Base-by-base conservation (phyloP, 2,329 filamentous ascomycete genomes). In the Boeremia lycopersici region DNA sequence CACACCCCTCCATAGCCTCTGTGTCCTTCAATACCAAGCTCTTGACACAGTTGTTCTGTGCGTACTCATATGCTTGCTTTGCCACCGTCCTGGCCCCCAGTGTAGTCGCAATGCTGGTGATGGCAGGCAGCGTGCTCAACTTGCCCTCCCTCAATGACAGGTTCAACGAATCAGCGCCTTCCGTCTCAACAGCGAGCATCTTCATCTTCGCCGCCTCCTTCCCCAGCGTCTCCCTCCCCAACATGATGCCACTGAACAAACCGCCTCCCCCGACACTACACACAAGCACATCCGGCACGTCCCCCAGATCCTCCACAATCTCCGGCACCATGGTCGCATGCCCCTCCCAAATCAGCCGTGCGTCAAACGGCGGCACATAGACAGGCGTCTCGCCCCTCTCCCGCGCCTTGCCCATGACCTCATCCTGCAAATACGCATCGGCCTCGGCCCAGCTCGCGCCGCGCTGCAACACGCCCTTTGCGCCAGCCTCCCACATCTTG, bases 201-300 rank as follows among this genome's bases (percentile, higher is more conserved):
- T 38, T 48, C 15, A 36, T 34, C 7, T 1, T 3, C 2, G 6
- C 8, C 6, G 17, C 26, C 19, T 2, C 2, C 11, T 28, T 28
- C 1, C 28, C 40, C 2, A 34, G 31, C 4, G 48, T 54, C 56
- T 5, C 65, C 61, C 7, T 60, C 52, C 61, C 76, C 73, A 63
- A 85, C 81, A 13, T 91, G 42, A 95, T 76, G 1, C 91, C 91
- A 62, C 86, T 87, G 40, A 95, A 81, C 34, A 95, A 74, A 0
- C 90, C 90, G 3, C 91, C 91, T 4, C 90, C 90, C 2, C 90
- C 90, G 19, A 91, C 89, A 59, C 82, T 88, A 71, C 89, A 92
- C 15, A 93, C 81, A 9, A 95, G 78, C 4, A 81, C 89, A 67
- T 92, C 86, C 2, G 89, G 81, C 12, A 78, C 73, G 49, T 63